Percentiles rank a stretch among this genome's conserved stretches.
Evolutionary conservation across 306 rosid genomes (phyloP).

Genomic region (Rubus idaeus): DNA sequence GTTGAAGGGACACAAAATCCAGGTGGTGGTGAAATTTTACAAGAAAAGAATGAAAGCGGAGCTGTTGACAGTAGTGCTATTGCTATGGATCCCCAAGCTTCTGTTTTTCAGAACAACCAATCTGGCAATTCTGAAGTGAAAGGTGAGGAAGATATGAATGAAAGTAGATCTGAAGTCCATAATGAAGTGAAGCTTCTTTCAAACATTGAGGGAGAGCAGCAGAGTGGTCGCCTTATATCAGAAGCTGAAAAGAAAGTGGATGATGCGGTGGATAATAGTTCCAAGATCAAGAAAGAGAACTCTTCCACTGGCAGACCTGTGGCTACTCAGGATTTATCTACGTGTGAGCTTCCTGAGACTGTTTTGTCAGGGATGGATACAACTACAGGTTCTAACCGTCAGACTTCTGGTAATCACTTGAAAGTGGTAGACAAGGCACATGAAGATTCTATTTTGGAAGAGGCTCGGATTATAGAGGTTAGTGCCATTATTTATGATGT

Average conservation of each 20-base stretch:
- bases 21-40: slow-evolving; percentile 41
- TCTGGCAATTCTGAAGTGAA: slow-evolving; percentile 41
- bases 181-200: slow-evolving; percentile 43
- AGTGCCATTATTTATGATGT: slow-evolving; percentile 27
- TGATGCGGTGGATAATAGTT: slow-evolving; percentile 38
- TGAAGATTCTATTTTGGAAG: slow-evolving; percentile 90
- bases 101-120: slow-evolving; percentile 47
- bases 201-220: slow-evolving; percentile 42
- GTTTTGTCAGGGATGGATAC: slow-evolving; percentile 35
- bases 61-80: slow-evolving; percentile 40
- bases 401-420: slow-evolving; percentile 39
- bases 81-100: slow-evolving; percentile 31
- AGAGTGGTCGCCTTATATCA: slow-evolving; percentile 38
- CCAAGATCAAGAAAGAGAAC: slow-evolving; percentile 44
- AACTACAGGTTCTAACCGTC: slow-evolving; percentile 42
- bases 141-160: slow-evolving; percentile 41
- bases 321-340: slow-evolving; percentile 39
- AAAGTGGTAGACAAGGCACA: slow-evolving; percentile 66
- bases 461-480: slow-evolving; percentile 88
- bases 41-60: slow-evolving; percentile 38
- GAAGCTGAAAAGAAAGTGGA: slow-evolving; percentile 46
- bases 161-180: slow-evolving; percentile 39
- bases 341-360: slow-evolving; percentile 43
- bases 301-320: slow-evolving; percentile 25
- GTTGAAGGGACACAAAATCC: slow-evolving; percentile 43